phyloP scores from a whole-genome alignment of 2,329 filamentous ascomycete species.

The Ilyonectria sp. region DNA sequence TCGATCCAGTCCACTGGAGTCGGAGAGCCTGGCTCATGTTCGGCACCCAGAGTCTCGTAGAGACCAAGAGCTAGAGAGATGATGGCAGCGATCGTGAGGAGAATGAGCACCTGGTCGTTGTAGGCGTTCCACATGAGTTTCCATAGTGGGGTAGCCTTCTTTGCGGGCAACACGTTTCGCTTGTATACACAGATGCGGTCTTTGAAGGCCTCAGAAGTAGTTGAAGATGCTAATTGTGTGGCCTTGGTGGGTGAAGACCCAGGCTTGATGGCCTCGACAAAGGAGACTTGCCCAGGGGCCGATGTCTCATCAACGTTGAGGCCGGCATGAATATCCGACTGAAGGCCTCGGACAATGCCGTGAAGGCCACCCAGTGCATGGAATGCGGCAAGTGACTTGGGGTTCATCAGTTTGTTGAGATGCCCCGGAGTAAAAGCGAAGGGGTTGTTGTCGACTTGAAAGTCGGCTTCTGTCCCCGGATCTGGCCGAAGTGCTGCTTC shows the following conservation, averaged over 20 bases:
- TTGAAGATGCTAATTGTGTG: background rate
- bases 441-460: slow-evolving; percentile 80
- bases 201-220: background rate
- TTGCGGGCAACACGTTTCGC: slow-evolving; percentile 22
- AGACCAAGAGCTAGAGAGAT: slow-evolving; percentile 77
- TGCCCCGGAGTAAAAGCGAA: slow-evolving; percentile 88
- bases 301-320: slow-evolving; percentile 80
- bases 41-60: slow-evolving; percentile 72
- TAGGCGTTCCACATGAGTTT: slow-evolving; percentile 27
- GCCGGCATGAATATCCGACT: slow-evolving; percentile 78
- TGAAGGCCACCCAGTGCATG: slow-evolving; percentile 81
- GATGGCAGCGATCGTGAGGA: slow-evolving; percentile 75
- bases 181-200: slow-evolving; percentile 15
- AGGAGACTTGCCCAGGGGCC: slow-evolving; percentile 74
- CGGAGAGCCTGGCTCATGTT: slow-evolving; percentile 54
- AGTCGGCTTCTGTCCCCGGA: slow-evolving; percentile 79
- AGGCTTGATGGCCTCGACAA: slow-evolving; percentile 71
- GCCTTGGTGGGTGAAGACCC: background rate
- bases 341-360: slow-evolving; percentile 82
- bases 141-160: slow-evolving; percentile 24
- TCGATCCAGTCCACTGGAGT: slow-evolving; percentile 73
- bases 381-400: slow-evolving; percentile 86
- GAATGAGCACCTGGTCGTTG: slow-evolving; percentile 68
- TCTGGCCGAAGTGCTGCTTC: slow-evolving; percentile 72
- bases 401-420: slow-evolving; percentile 86